These are phyloP conservation scores for Coemansia sp. DNA, from an alignment of 371 early-diverging fungal species.

Conservation along the genomic window DNA sequence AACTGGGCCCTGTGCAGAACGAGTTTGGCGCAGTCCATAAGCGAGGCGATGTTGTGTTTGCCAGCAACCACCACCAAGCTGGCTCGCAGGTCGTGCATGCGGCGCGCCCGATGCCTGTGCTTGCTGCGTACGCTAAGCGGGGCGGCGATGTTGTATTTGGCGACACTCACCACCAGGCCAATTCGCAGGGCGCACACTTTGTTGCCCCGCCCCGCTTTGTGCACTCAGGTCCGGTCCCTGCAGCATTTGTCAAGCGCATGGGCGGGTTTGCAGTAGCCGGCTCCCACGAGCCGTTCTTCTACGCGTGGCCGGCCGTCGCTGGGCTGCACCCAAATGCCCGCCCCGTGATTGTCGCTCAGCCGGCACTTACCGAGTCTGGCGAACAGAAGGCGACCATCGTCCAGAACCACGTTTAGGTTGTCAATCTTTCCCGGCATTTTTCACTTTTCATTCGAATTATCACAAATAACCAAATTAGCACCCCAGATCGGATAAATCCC, in stretches of 20 bases:
- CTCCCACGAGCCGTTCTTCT: not conserved
- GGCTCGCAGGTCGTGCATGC: conserved; percentile 7
- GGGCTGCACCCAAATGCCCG: not conserved
- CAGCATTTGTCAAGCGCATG: conserved; percentile 10
- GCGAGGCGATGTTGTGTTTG: conserved; percentile 34
- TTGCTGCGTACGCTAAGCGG: conserved; percentile 16
- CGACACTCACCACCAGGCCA: conserved; percentile 30
- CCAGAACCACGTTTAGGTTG: conserved; percentile 39
- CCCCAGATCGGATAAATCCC: too few species aligned
- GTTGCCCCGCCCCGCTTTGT: conserved; percentile 9
- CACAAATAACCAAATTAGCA: too few species aligned
- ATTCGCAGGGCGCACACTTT: conserved; percentile 12
- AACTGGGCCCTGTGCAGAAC: conserved; percentile 46
- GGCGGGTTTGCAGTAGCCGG: conserved; percentile 1
- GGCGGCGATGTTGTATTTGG: conserved; percentile 40
- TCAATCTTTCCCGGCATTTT: not conserved
- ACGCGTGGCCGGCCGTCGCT: not conserved
- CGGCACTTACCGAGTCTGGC: conserved; percentile 23
- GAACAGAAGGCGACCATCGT: conserved; percentile 41
- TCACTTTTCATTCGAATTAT: too few species aligned
- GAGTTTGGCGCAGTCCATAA: conserved; percentile 21
- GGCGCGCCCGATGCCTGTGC: conserved; percentile 6
- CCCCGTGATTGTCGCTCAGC: conserved; percentile 11
- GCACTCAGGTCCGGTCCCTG: conserved; percentile 1
- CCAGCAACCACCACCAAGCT: conserved; percentile 32